Base-by-base conservation (phyloP, 192 early-diverging fungal genomes). In the Pilobolus umbonatus region DNA sequence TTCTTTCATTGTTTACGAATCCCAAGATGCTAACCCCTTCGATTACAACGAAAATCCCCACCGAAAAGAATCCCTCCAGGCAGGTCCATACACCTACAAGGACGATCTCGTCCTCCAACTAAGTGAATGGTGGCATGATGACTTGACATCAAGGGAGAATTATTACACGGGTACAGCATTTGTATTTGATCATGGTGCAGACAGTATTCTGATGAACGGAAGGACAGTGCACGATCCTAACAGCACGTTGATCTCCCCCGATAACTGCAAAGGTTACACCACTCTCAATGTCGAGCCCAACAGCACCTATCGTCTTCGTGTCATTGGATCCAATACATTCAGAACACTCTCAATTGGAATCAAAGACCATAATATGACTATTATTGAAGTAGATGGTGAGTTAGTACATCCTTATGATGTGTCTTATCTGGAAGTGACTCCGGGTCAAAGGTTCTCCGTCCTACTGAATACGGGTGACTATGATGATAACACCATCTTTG, bases 241-340 rank as follows among this genome's bases (percentile, higher is more conserved):
- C 0, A 10, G 2, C 12, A 6, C 38, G 0, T 6, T 3, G 9
- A 17, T 22, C 0, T 26, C 40, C 19, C 9, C 28, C 3, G 7
- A 30, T 2, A 40, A n/a, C 11, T 64, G 62, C 32, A 34, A 17
- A 26, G 62, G 62, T 8, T 64, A 57, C 19, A 30, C 8, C 4
- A 43, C 42, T 1, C 21, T 64, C 15, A 45, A 48, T 24, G 62
- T 64, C 0, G 31, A 57, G 11, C 53, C 38, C 10, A 56, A 56
- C 24, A 89, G 82, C 69, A 85, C 80, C 15, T 91, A 91, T 65
- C 77, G 88, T 8, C 46, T 94, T 43, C 82, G 91, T 0, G 54
- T 94, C 32, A 84, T 94, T 68, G 85, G 82, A 10, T 56, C 53
- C 10, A 62, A 53, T 9, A 75, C 85, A 11, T 67, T 88, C 32